Percentiles rank a stretch among this genome's conserved stretches.
Evolutionary conservation across 2,329 filamentous ascomycete genomes (phyloP).

Genomic region (Paracoccidioides lutzii): DNA sequence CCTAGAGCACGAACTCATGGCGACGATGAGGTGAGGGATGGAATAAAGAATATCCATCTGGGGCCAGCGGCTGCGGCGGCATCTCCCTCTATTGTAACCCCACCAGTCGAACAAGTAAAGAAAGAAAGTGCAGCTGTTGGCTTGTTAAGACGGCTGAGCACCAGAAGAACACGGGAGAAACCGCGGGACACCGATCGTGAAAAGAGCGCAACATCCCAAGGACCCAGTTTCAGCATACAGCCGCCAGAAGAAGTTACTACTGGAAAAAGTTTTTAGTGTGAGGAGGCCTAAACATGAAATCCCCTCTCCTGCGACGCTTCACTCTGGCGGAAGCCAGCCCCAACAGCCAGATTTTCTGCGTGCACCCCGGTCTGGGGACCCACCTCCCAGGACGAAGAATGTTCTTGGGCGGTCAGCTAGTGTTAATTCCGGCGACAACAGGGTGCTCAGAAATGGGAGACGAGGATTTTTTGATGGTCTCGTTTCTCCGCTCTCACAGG

Average conservation of each 20-base stretch:
- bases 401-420: constrained; percentile 77
- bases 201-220: constrained; percentile 50
- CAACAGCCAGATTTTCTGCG: constrained; percentile 69
- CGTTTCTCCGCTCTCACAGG: constrained; percentile 41
- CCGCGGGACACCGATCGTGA: constrained; percentile 29
- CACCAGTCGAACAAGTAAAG: constrained; percentile 51
- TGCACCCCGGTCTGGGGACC: constrained; percentile 53
- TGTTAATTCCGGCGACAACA: constrained; percentile 75
- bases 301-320: constrained; percentile 40
- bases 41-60: constrained; percentile 52
- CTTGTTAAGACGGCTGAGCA: constrained; percentile 80
- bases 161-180: constrained; percentile 56
- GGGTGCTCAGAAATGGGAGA: constrained; percentile 47
- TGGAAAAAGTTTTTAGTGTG: constrained; percentile 85
- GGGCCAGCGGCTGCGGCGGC: constrained; percentile 35
- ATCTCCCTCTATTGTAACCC: constrained; percentile 40
- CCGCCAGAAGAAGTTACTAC: constrained; percentile 57
- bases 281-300: constrained; percentile 46
- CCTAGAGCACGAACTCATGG: constrained; percentile 85
- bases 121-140: constrained; percentile 82
- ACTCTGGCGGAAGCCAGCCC: constrained; percentile 48
- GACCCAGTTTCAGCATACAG: constrained; percentile 69
- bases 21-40: constrained; percentile 75
- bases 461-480: constrained; percentile 42
- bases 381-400: constrained; percentile 47